These are phyloP conservation scores for Chloris gayana DNA, from an alignment of 176 grass and related monocot genomes.

Conservation along the genomic window DNA sequence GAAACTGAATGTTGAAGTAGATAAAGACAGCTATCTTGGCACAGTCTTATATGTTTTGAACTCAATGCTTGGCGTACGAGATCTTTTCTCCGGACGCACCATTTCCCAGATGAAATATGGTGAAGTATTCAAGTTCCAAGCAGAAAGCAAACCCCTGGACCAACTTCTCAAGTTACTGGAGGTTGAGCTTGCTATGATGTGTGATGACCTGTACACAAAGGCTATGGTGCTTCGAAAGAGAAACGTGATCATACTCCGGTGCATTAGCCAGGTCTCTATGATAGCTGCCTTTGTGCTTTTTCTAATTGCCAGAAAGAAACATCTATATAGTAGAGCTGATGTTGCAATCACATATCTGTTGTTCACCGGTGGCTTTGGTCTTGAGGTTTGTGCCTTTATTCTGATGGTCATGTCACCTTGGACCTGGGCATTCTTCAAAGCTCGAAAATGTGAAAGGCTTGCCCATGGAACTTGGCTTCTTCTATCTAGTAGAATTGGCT, in stretches of 20 bases:
- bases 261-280: not conserved
- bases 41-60: not conserved
- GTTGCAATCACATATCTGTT: slow-evolving; percentile 22
- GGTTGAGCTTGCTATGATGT: slow-evolving; percentile 23
- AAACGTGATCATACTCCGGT: not conserved
- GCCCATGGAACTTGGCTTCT: not conserved
- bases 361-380: not conserved
- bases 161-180: not conserved
- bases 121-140: not conserved
- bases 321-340: not conserved
- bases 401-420: slow-evolving; percentile 15
- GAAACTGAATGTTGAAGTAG: not conserved
- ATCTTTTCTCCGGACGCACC: not conserved
- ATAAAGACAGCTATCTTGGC: not conserved
- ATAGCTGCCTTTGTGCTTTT: not conserved
- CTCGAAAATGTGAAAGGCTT: not conserved
- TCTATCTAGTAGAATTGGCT: not conserved
- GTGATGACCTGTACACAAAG: slow-evolving; percentile 34
- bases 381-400: not conserved
- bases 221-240: not conserved
- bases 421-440: slow-evolving; percentile 26
- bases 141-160: not conserved
- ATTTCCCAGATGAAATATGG: not conserved
- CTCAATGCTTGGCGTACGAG: not conserved
- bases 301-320: not conserved